Conservation (phyloP, 495 filamentous ascomycete species). For the Tricharina praecox region DNA sequence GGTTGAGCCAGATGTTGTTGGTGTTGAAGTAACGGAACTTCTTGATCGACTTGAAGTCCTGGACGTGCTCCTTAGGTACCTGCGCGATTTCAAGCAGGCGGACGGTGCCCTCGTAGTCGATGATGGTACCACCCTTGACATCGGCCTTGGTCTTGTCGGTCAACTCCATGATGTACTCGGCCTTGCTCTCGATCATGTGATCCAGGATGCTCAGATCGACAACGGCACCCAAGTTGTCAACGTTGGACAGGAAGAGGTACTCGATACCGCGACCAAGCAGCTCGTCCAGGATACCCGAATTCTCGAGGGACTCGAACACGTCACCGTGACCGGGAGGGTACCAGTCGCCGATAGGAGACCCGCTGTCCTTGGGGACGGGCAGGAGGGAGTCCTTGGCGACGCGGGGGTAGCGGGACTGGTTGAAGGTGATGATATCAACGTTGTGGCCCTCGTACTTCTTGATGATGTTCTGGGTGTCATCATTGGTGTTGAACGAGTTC, state of each 20-base stretch:
- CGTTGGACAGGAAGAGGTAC: constrained; percentile 97
- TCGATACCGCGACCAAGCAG: constrained; percentile 86
- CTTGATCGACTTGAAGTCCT: constrained; percentile 99
- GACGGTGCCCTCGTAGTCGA: constrained; percentile 92
- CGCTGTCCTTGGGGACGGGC: constrained; percentile 76
- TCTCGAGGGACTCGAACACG: constrained; percentile 99
- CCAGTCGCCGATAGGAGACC: constrained; percentile 88
- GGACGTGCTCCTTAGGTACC: constrained; percentile 98
- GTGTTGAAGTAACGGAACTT: constrained; percentile 99
- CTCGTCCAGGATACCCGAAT: constrained; percentile 94
- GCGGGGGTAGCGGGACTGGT: constrained; percentile 95
- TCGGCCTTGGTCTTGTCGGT: constrained; percentile 99
- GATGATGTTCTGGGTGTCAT: constrained; percentile 96
- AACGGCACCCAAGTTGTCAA: constrained; percentile 94
- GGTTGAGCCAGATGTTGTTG: constrained; percentile 99
- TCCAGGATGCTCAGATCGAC: constrained; percentile 94
- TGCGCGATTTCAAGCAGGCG: constrained; percentile 96
- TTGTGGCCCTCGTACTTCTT: constrained; percentile 99
- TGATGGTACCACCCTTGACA: constrained; percentile 99
- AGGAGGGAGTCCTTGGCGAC: constrained; percentile 96
- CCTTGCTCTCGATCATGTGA: constrained; percentile 91
- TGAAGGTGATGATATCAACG: constrained; percentile 98
- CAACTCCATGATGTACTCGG: constrained; percentile 99
- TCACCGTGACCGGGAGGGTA: constrained; percentile 98
- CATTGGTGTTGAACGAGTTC: constrained; percentile 99